Conservation (phyloP, 306 rosid genomes). For the Alnus rubra region DNA sequence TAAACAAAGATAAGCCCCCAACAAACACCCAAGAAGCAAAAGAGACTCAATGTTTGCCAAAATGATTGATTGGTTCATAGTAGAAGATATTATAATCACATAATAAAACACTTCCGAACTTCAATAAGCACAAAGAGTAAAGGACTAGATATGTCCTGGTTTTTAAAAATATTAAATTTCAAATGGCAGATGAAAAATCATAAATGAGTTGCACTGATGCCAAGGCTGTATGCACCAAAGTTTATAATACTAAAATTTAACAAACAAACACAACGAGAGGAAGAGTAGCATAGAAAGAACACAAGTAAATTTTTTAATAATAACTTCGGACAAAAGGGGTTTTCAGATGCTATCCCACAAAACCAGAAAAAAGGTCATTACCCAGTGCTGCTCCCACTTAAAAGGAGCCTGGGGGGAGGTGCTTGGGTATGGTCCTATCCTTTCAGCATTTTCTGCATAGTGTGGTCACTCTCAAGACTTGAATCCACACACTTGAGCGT, state of each 20-base stretch:
- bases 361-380: not conserved
- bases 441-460: not conserved
- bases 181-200: not conserved
- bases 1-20: too few species aligned
- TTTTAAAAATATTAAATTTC: not conserved
- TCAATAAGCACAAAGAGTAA: conserved; percentile 26
- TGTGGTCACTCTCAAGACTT: not conserved
- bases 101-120: conserved; percentile 26
- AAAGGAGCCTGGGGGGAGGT: not conserved
- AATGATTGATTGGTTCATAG: conserved; percentile 10
- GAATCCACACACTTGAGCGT: not conserved
- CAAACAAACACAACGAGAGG: not conserved
- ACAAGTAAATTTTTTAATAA: too few species aligned
- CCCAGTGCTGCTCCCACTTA: not conserved
- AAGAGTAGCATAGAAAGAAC: not conserved
- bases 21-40: conserved; percentile 3
- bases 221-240: not conserved
- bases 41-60: conserved; percentile 5
- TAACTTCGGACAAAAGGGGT: too few species aligned
- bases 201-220: not conserved
- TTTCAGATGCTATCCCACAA: not conserved
- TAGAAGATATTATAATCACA: conserved; percentile 19
- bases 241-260: not conserved
- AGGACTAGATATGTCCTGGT: not conserved
- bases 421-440: not conserved